phyloP scores from a whole-genome alignment of 345 rosid species.

The Anastatica hierochuntica region DNA sequence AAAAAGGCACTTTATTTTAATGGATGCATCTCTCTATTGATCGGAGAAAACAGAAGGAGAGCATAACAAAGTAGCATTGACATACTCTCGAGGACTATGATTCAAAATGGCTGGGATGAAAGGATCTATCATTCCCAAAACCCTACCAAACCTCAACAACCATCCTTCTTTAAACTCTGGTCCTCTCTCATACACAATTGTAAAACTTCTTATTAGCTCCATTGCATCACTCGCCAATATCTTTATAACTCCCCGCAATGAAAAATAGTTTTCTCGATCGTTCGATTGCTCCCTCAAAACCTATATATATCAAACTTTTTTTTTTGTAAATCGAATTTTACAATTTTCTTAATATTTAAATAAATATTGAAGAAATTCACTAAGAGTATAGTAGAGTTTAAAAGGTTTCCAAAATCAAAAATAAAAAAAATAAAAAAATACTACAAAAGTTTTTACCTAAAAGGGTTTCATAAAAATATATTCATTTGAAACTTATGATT shows the following conservation, averaged over 20 bases:
- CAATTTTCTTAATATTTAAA: too few species aligned
- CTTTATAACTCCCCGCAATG: slow-evolving; percentile 10
- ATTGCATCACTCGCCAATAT: slow-evolving; percentile 27
- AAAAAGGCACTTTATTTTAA: too few species aligned
- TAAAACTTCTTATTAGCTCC: slow-evolving; percentile 57
- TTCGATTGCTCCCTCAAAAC: slow-evolving; percentile 39
- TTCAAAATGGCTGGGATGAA: slow-evolving; percentile 33
- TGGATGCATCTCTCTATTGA: neutral
- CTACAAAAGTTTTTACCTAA: too few species aligned
- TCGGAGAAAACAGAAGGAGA: slow-evolving; percentile 15
- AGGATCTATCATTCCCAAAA: slow-evolving; percentile 30
- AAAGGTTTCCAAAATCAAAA: too few species aligned
- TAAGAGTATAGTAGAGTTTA: too few species aligned
- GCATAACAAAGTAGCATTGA: too few species aligned
- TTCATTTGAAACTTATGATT: too few species aligned
- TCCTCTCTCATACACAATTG: slow-evolving; percentile 26
- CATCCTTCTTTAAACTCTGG: slow-evolving; percentile 30
- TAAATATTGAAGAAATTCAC: too few species aligned
- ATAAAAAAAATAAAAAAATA: neutral
- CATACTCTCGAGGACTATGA: slow-evolving; percentile 38
- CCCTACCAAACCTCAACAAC: slow-evolving; percentile 24
- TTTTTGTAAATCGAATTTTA: too few species aligned
- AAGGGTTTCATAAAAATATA: too few species aligned
- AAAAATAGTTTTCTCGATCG: slow-evolving; percentile 49
- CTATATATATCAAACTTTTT: slow-evolving; percentile 15